Evolutionary conservation across 2,329 filamentous ascomycete species (phyloP).

Genomic region (Diaporthe sp.): DNA sequence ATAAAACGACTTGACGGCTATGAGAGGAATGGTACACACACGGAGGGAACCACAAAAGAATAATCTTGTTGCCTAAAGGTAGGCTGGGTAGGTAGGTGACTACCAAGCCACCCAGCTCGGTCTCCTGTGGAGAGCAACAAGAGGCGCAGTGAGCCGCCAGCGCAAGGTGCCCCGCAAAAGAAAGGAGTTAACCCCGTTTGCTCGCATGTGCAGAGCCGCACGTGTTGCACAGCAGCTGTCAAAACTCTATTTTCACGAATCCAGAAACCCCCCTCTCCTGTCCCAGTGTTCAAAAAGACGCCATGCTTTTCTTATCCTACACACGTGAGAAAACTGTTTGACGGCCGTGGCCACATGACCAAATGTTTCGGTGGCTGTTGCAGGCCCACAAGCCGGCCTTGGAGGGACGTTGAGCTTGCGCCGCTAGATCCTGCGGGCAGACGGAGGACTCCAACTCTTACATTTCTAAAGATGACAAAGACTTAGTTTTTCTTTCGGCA

Average conservation of each 20-base stretch:
- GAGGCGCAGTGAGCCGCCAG: not conserved
- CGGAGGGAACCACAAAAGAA: not conserved
- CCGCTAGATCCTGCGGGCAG: not conserved
- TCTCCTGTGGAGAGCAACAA: not conserved
- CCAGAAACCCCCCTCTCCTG: no score
- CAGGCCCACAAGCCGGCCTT: not conserved
- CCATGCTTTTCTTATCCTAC: not conserved
- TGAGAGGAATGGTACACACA: not conserved
- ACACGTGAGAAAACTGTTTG: not conserved
- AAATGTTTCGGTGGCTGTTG: slow-evolving; percentile 17
- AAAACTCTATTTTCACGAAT: not conserved
- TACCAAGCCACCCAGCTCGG: not conserved
- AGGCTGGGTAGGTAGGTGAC: not conserved
- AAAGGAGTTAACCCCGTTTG: not conserved
- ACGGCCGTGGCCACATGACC: not conserved
- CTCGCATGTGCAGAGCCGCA: slow-evolving; percentile 6
- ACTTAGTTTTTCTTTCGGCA: not conserved
- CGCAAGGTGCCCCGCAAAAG: not conserved
- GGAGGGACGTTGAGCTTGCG: not conserved
- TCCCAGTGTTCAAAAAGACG: not conserved
- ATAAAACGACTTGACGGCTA: not conserved
- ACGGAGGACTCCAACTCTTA: not conserved
- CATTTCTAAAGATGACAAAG: not conserved
- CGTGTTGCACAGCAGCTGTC: slow-evolving; percentile 17
- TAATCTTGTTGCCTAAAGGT: not conserved